Conservation (phyloP, 2,329 filamentous ascomycete species). For the Grosmannia huntii region DNA sequence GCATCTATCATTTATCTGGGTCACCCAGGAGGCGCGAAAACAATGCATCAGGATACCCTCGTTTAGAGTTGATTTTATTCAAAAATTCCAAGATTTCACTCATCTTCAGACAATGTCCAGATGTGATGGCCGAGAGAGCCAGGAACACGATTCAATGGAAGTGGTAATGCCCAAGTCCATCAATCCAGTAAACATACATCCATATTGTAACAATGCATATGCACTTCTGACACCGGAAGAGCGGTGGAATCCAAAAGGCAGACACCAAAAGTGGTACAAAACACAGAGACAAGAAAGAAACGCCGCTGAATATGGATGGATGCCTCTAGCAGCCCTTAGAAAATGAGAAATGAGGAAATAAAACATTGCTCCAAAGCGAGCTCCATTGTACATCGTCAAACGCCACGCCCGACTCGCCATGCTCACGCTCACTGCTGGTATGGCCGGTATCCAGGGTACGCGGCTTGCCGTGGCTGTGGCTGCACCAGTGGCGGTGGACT, state of each 20-base stretch:
- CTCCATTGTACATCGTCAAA: background rate
- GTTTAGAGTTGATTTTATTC: background rate
- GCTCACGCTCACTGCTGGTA: constrained; percentile 15
- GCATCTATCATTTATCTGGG: background rate
- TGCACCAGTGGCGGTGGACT: constrained; percentile 9
- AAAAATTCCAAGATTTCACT: background rate
- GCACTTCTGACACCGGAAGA: background rate
- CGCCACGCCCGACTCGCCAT: background rate
- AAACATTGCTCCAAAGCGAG: background rate
- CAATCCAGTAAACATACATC: background rate
- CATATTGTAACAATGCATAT: background rate
- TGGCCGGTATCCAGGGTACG: constrained; percentile 12
- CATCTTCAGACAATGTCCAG: background rate
- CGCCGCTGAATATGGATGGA: background rate
- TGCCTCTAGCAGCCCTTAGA: background rate
- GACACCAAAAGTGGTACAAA: background rate
- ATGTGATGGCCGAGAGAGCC: background rate
- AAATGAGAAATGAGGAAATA: background rate
- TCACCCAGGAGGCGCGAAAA: background rate
- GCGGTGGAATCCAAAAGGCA: background rate
- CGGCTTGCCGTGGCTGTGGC: constrained; percentile 7
- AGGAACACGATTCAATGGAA: background rate
- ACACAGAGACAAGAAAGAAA: background rate
- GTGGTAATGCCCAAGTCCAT: background rate
- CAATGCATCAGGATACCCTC: background rate